phyloP scores from a whole-genome alignment of 2,329 filamentous ascomycete genomes.

The Gnomoniopsis sp. region DNA sequence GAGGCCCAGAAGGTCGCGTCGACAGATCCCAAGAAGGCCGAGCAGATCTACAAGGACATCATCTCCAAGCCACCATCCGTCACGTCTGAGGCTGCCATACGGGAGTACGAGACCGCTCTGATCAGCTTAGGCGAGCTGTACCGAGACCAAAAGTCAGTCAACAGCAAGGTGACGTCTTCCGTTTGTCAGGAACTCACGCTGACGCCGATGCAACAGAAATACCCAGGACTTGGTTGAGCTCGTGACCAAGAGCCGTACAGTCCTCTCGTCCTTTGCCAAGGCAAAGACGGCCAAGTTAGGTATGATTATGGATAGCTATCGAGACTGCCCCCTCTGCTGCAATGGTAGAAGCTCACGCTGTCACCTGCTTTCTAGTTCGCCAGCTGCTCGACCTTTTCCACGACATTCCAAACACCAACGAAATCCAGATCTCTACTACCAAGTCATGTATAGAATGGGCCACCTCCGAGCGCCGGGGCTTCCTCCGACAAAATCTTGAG shows the following conservation, averaged over 20 bases:
- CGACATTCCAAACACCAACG: slow-evolving; percentile 88
- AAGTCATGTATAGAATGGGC: slow-evolving; percentile 99
- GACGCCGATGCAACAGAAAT: slow-evolving; percentile 49
- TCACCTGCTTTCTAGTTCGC: slow-evolving; percentile 60
- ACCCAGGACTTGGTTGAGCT: slow-evolving; percentile 83
- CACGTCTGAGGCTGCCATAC: slow-evolving; percentile 77
- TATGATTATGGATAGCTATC: too few species aligned
- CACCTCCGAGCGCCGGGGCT: slow-evolving; percentile 86
- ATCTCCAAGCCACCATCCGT: slow-evolving; percentile 79
- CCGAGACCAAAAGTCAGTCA: slow-evolving; percentile 77
- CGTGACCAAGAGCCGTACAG: slow-evolving; percentile 83
- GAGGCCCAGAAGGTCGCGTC: slow-evolving; percentile 85
- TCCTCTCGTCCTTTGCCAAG: slow-evolving; percentile 95
- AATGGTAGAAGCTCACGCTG: not conserved
- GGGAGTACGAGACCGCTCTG: slow-evolving; percentile 88
- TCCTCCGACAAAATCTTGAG: slow-evolving; percentile 97
- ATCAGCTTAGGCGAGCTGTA: slow-evolving; percentile 90
- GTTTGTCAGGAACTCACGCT: slow-evolving; percentile 8
- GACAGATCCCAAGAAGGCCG: slow-evolving; percentile 78
- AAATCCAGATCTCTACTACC: slow-evolving; percentile 90
- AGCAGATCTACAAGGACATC: slow-evolving; percentile 85
- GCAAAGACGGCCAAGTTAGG: slow-evolving; percentile 98
- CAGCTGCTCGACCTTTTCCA: slow-evolving; percentile 95
- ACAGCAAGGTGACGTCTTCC: not conserved
- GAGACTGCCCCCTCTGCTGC: not conserved